Conservation (phyloP, 352 stramenopile genomes). For the Globisporangium abappressorium region DNA sequence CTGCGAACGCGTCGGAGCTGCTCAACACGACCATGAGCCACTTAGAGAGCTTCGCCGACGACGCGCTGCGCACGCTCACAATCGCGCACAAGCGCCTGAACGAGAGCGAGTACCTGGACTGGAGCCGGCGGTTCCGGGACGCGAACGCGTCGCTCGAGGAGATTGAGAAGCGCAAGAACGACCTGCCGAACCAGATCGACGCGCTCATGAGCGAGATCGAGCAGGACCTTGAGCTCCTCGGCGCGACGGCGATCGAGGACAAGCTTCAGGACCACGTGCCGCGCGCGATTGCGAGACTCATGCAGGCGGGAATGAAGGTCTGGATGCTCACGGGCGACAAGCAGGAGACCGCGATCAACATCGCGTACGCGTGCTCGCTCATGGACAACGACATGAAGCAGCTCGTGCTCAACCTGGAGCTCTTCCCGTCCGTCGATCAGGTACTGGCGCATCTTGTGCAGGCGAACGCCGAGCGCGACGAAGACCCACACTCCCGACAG, state of each 20-base stretch:
- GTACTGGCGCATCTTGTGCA: constrained; percentile 33
- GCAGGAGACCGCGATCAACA: constrained; percentile 94
- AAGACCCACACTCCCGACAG: constrained; percentile 29
- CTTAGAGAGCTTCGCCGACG: constrained; percentile 73
- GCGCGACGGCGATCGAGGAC: constrained; percentile 92
- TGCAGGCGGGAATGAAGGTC: constrained; percentile 87
- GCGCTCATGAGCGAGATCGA: constrained; percentile 77
- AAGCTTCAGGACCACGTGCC: constrained; percentile 91
- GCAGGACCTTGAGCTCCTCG: constrained; percentile 73
- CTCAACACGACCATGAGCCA: constrained; percentile 63
- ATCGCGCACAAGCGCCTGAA: constrained; percentile 61
- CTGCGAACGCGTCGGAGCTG: constrained; percentile 47
- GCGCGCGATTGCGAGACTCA: constrained; percentile 83
- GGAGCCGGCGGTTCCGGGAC: constrained; percentile 56
- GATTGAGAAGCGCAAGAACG: constrained; percentile 79
- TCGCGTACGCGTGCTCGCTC: constrained; percentile 87
- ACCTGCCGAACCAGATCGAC: constrained; percentile 64
- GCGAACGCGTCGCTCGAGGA: constrained; percentile 71
- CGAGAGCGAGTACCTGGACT: constrained; percentile 56
- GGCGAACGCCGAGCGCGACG: constrained; percentile 28
- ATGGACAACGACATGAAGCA: constrained; percentile 87
- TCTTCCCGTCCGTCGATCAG: constrained; percentile 49
- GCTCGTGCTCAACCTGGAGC: constrained; percentile 59
- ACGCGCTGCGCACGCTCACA: constrained; percentile 83
- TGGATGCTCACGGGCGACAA: constrained; percentile 96